Evolutionary conservation across 2,329 filamentous ascomycete genomes (phyloP).

Genomic region (Penicillium sp.): DNA sequence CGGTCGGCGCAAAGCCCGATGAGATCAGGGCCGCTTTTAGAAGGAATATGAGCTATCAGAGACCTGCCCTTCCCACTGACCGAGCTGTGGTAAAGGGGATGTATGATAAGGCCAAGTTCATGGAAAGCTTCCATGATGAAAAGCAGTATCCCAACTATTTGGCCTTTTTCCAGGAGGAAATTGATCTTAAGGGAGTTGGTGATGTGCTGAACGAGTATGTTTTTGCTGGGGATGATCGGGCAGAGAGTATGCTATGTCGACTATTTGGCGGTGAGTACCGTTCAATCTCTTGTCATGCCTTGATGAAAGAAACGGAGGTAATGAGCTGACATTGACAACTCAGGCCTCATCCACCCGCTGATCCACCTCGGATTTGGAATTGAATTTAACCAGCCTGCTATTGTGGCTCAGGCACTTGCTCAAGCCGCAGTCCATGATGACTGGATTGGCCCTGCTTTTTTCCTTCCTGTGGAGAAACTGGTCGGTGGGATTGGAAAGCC

Average conservation of each 20-base stretch:
- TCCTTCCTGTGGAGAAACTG: slow-evolving; percentile 43
- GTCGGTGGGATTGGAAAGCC: slow-evolving; percentile 31
- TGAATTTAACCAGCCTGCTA: slow-evolving; percentile 76
- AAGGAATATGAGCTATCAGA: slow-evolving; percentile 66
- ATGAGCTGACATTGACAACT: not conserved
- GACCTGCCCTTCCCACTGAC: slow-evolving; percentile 50
- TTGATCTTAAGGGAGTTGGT: slow-evolving; percentile 63
- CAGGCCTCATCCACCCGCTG: slow-evolving; percentile 71
- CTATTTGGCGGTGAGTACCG: slow-evolving; percentile 58
- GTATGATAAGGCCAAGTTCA: slow-evolving; percentile 56
- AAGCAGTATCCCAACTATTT: slow-evolving; percentile 71
- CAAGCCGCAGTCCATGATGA: slow-evolving; percentile 69
- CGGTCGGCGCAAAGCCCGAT: slow-evolving; percentile 63
- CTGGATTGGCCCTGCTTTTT: slow-evolving; percentile 52
- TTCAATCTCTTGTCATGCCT: not conserved
- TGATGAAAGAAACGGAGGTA: not conserved
- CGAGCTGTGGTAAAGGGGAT: slow-evolving; percentile 55
- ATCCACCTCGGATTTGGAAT: slow-evolving; percentile 84
- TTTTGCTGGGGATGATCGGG: slow-evolving; percentile 63
- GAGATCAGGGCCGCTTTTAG: slow-evolving; percentile 65
- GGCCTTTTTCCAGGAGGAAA: slow-evolving; percentile 71
- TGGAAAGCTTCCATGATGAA: slow-evolving; percentile 61
- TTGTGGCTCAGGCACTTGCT: slow-evolving; percentile 76
- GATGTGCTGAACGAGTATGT: slow-evolving; percentile 64
- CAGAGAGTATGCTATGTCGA: slow-evolving; percentile 67